These are phyloP conservation scores for Myxozyma udenii DNA, from an alignment of 805 yeast species.

Conservation along the genomic window DNA sequence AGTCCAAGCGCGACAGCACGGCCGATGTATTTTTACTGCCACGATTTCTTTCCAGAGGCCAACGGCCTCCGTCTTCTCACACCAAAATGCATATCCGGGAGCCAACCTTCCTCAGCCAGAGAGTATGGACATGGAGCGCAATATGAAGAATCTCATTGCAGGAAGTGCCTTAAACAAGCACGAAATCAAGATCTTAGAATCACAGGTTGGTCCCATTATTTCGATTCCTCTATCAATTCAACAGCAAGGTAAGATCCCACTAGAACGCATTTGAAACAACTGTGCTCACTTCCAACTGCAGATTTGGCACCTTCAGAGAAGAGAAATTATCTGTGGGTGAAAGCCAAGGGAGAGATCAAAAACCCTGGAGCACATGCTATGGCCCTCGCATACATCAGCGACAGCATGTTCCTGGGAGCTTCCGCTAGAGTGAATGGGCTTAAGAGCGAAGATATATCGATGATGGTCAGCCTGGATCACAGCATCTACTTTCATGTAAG, in stretches of 20 bases:
- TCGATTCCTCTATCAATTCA: not conserved
- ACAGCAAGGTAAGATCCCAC: too few relatives aligned
- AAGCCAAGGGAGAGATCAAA: conserved; percentile 21
- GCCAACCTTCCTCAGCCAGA: conserved; percentile 25
- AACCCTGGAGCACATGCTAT: conserved; percentile 24
- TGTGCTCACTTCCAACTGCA: too few relatives aligned
- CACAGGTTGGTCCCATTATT: not conserved
- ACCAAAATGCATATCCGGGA: conserved; percentile 12
- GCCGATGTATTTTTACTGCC: conserved; percentile 50
- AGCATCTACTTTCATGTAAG: conserved; percentile 28
- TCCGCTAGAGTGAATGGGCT: conserved; percentile 23
- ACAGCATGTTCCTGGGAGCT: conserved; percentile 26
- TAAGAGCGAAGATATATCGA: conserved; percentile 6
- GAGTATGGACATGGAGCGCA: too few relatives aligned
- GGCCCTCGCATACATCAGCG: conserved; percentile 32
- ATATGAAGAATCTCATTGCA: too few relatives aligned
- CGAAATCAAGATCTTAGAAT: too few relatives aligned
- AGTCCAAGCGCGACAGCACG: conserved; percentile 55
- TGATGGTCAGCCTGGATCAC: conserved; percentile 33
- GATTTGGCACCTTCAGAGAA: conserved; percentile 12
- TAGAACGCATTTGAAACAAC: not conserved
- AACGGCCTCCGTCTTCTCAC: conserved; percentile 11
- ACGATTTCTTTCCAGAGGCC: conserved; percentile 46
- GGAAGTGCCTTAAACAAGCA: too few relatives aligned
- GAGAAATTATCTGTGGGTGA: conserved; percentile 22